Evolutionary conservation across 139 green algal species (phyloP).

Genomic region (Dunaliella primolecta): DNA sequence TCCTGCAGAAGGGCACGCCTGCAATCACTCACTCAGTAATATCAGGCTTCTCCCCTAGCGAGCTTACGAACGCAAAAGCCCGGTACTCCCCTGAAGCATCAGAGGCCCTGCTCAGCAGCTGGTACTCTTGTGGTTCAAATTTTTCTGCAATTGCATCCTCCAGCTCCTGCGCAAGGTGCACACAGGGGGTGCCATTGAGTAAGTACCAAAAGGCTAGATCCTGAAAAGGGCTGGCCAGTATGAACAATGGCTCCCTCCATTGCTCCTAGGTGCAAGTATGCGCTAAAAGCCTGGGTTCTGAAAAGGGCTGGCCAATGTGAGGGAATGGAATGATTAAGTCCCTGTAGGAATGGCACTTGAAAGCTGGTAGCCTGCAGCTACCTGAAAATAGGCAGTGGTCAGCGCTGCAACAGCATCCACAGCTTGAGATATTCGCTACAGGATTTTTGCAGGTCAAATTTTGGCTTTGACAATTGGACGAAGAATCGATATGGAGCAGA

Average conservation of each 20-base stretch:
- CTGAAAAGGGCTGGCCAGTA: neutral
- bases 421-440: too few relatives aligned
- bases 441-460: too few relatives aligned
- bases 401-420: too few relatives aligned
- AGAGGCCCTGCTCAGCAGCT: neutral
- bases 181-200: neutral
- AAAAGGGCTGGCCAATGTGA: too few relatives aligned
- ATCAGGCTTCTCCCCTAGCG: neutral
- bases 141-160: neutral
- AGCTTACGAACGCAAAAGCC: neutral
- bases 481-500: too few relatives aligned
- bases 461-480: too few relatives aligned
- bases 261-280: neutral
- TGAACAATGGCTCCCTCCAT: neutral
- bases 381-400: neutral
- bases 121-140: neutral
- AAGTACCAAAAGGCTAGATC: too few relatives aligned
- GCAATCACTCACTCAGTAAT: neutral
- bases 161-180: neutral
- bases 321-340: too few relatives aligned
- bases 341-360: neutral
- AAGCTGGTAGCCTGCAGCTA: neutral
- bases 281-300: neutral
- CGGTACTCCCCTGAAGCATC: neutral
- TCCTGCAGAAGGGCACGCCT: too few relatives aligned